Base-by-base conservation (phyloP, 2,329 filamentous ascomycete species). In the Neoscytalidium dimidiatum region DNA sequence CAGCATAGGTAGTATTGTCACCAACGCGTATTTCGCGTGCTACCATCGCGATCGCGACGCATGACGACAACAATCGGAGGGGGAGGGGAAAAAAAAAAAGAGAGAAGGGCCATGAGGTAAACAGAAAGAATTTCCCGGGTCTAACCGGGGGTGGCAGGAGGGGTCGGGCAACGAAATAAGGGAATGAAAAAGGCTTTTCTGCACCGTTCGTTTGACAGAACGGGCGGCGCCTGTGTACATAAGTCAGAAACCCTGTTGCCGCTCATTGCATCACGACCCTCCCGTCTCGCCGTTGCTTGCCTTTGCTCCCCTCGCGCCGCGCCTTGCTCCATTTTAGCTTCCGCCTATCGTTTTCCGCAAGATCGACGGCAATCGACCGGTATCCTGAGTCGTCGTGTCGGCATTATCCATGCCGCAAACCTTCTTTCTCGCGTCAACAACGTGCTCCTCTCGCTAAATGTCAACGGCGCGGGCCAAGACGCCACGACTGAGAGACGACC, bases 281-380 rank as follows among this genome's bases (percentile, higher is more conserved):
- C 35, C 56, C 56, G 52, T 33, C 28, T 23, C 28, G 53, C 35
- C 33, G 11, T 21, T 38, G 31, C 14, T 23, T 8, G 56, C n/a
- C 28, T 28, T 26, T 17, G 33, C 21, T 13, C 23, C 58, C 21
- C 35, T 41, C 11, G 38, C 38, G 11, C 8, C 14, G 38, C 38
- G 9, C 14, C 38, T 41, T 41, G 31, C 31, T 41, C 38, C 38
- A 41, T 41, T 41, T 38, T 62, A 51, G 58, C 58, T 62, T 51
- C 58, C 58, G 58, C 58, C 7, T 51, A 51, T 62, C 58, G 46
- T 62, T 62, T 62, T 62, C 58, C 56, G 53, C 33, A 13, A 8
- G 56, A 60, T 60, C 56, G 56, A 60, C 56, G 28, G 35, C 28
- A 44, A 58, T 44, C 38, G 56, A 33, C 26, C 35, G 14, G 56